Conservation (phyloP, 2,329 filamentous ascomycete genomes). For the Aspergillus proliferans region DNA sequence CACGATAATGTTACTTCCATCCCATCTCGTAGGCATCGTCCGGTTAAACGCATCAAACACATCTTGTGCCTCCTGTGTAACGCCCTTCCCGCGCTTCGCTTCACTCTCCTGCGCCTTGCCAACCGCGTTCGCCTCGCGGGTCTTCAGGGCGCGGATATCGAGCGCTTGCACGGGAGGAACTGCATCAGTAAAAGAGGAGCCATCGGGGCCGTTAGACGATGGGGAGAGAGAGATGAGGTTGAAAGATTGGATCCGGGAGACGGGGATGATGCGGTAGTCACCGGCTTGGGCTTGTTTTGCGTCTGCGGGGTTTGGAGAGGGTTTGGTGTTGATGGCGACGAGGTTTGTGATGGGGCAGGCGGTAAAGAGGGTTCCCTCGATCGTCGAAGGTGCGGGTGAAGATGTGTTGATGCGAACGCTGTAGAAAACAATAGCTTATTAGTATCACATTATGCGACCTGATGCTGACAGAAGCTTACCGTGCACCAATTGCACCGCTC, state of each 20-base stretch:
- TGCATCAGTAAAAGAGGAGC: constrained; percentile 43
- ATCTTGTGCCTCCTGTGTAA: constrained; percentile 56
- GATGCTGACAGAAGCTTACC: constrained; percentile 38
- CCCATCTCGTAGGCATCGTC: constrained; percentile 57
- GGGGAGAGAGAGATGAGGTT: constrained; percentile 45
- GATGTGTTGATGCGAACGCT: constrained; percentile 56
- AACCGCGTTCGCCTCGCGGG: constrained; percentile 52
- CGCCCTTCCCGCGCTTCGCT: constrained; percentile 54
- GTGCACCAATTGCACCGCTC: constrained; percentile 56
- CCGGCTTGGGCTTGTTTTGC: constrained; percentile 38
- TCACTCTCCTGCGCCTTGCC: constrained; percentile 53
- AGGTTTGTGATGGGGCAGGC: constrained; percentile 56
- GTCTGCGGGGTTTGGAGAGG: constrained; percentile 31
- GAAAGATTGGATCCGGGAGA: constrained; percentile 54
- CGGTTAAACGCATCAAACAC: constrained; percentile 57
- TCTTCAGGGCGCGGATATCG: constrained; percentile 49
- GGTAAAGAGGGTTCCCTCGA: constrained; percentile 59
- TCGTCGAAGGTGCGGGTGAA: constrained; percentile 43
- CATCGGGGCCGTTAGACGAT: constrained; percentile 22
- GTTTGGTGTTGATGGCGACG: constrained; percentile 54
- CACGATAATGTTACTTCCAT: constrained; percentile 53
- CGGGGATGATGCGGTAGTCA: constrained; percentile 56
- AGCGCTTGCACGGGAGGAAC: constrained; percentile 40
- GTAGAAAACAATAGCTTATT: not conserved
- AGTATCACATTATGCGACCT: not conserved